Evolutionary conservation across 768 basidiomycete species (phyloP).

Genomic region (Amanita subjunquillea): DNA sequence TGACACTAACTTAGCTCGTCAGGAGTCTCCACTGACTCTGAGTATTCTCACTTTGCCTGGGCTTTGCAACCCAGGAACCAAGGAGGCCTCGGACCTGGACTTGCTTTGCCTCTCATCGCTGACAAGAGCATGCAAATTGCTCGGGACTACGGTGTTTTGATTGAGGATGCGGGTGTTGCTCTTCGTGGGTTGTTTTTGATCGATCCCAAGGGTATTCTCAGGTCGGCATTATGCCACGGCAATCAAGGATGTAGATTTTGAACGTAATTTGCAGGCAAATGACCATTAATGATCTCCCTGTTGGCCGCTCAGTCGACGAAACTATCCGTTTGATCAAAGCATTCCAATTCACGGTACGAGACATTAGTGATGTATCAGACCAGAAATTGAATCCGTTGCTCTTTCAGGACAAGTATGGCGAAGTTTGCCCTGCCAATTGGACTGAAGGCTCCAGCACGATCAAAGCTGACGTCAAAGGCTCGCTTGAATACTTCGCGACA

Average conservation of each 20-base stretch:
- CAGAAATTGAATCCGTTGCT: slow-evolving; percentile 1
- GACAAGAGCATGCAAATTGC: slow-evolving; percentile 74
- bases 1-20: neutral
- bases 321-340: slow-evolving; percentile 86
- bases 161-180: slow-evolving; percentile 83
- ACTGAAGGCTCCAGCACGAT: slow-evolving; percentile 72
- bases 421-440: slow-evolving; percentile 93
- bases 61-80: slow-evolving; percentile 69
- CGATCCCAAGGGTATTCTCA: slow-evolving; percentile 70
- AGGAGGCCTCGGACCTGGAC: slow-evolving; percentile 84
- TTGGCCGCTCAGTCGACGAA: slow-evolving; percentile 93
- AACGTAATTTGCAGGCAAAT: slow-evolving; percentile 47
- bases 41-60: slow-evolving; percentile 86
- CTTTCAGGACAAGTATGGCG: slow-evolving; percentile 71
- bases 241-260: neutral
- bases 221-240: slow-evolving; percentile 26
- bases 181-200: slow-evolving; percentile 84
- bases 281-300: slow-evolving; percentile 86
- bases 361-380: slow-evolving; percentile 6
- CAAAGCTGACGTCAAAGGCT: slow-evolving; percentile 65
- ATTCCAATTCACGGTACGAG: slow-evolving; percentile 76
- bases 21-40: slow-evolving; percentile 85
- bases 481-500: slow-evolving; percentile 63
- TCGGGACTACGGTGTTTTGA: slow-evolving; percentile 78
- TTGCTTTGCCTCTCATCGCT: slow-evolving; percentile 75